Percentiles rank a stretch among this genome's conserved stretches.
These are phyloP conservation scores for Colletotrichum chrysophilum DNA, from an alignment of 2,329 filamentous ascomycete genomes.

Conservation along the genomic window DNA sequence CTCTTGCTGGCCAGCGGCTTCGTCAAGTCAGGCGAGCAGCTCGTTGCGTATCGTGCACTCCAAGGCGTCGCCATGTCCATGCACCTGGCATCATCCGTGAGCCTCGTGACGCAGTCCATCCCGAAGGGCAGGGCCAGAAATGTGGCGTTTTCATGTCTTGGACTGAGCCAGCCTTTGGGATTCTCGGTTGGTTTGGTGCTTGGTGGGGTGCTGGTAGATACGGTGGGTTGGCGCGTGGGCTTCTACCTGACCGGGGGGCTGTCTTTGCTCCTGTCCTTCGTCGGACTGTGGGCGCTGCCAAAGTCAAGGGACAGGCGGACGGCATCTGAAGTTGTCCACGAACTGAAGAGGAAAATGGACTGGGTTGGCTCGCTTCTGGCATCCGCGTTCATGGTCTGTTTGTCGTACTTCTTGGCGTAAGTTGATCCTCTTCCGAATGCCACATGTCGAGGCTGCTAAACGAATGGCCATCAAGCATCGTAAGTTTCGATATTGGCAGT, in stretches of 20 bases:
- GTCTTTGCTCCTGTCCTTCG: background rate
- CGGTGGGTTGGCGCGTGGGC: constrained; percentile 51
- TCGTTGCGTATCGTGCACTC: constrained; percentile 42
- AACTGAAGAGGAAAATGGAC: constrained; percentile 46
- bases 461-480: background rate
- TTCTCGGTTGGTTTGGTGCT: constrained; percentile 56
- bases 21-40: constrained; percentile 45
- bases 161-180: constrained; percentile 51
- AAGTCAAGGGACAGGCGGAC: constrained; percentile 24
- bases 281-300: background rate
- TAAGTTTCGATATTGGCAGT: constrained; percentile 40
- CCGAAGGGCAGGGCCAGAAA: constrained; percentile 39
- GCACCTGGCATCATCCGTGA: constrained; percentile 38
- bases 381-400: constrained; percentile 48
- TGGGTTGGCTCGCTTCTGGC: constrained; percentile 57
- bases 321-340: background rate
- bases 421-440: constrained; percentile 23
- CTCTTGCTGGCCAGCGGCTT: constrained; percentile 37
- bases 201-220: constrained; percentile 52
- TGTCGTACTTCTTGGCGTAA: constrained; percentile 61
- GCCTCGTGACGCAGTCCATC: constrained; percentile 36
- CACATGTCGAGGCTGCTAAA: background rate
- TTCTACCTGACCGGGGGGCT: constrained; percentile 44
- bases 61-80: constrained; percentile 43
- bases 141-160: constrained; percentile 46